Conservation (phyloP, 352 stramenopile genomes). For the Phytophthora quininea region DNA sequence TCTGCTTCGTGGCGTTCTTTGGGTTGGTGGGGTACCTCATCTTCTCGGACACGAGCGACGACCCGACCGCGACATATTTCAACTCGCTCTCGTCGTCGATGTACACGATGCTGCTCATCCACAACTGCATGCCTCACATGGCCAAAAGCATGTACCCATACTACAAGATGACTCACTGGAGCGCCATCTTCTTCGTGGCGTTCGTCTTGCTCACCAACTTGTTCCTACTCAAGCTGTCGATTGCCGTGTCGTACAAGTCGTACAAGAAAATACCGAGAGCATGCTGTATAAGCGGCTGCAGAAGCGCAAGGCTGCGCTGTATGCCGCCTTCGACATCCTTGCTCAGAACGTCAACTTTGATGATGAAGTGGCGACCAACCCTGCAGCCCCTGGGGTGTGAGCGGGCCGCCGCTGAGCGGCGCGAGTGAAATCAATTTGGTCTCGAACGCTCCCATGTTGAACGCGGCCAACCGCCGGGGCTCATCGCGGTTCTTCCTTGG, state of each 20-base stretch:
- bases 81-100: constrained; percentile 71
- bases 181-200: constrained; percentile 77
- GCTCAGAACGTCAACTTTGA: constrained; percentile 63
- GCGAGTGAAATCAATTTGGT: constrained; percentile 32
- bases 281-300: constrained; percentile 88
- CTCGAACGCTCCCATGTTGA: constrained; percentile 39
- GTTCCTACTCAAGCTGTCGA: constrained; percentile 86
- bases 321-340: constrained; percentile 80
- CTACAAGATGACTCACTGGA: constrained; percentile 81
- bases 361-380: constrained; percentile 17
- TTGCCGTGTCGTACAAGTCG: constrained; percentile 83
- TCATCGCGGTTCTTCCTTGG: constrained; percentile 70
- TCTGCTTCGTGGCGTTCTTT: constrained; percentile 84
- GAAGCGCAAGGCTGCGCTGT: constrained; percentile 83
- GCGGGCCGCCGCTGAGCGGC: constrained; percentile 18
- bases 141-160: constrained; percentile 86
- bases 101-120: constrained; percentile 86
- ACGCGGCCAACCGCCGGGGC: constrained; percentile 48
- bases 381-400: not conserved
- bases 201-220: constrained; percentile 84
- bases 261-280: constrained; percentile 88
- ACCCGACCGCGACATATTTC: constrained; percentile 64
- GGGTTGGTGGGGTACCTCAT: constrained; percentile 76
- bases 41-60: constrained; percentile 72
- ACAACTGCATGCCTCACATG: constrained; percentile 84